phyloP scores from a whole-genome alignment of 495 filamentous ascomycete species.

The Elaphomyces granulatus region DNA sequence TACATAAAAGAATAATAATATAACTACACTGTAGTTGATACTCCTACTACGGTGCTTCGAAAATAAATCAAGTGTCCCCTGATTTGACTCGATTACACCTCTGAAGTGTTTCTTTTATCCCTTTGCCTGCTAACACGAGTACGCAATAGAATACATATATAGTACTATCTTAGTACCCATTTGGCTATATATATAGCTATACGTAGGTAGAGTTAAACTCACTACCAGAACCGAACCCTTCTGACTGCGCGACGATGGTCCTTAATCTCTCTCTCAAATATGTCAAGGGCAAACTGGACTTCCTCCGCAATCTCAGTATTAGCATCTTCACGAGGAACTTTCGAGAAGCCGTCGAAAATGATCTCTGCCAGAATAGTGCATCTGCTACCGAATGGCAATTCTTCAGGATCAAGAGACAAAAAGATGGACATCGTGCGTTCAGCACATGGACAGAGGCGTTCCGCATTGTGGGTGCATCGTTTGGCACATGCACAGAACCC shows the following conservation, averaged over 20 bases:
- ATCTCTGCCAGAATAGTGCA: slow-evolving; percentile 15
- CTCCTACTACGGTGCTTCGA: too few relatives aligned
- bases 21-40: too few relatives aligned
- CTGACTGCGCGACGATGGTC: slow-evolving; percentile 12
- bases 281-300: slow-evolving; percentile 10
- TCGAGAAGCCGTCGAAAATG: slow-evolving; percentile 18
- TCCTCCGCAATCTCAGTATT: slow-evolving; percentile 11
- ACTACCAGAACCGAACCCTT: too few relatives aligned
- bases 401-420: background rate
- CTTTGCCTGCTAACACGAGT: too few relatives aligned
- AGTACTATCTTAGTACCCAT: too few relatives aligned
- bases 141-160: too few relatives aligned
- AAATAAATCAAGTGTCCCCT: too few relatives aligned
- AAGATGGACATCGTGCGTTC: slow-evolving; percentile 15
- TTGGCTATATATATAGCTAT: too few relatives aligned
- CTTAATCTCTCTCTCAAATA: slow-evolving; percentile 17
- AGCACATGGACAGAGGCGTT: slow-evolving; percentile 23
- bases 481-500: slow-evolving; percentile 19
- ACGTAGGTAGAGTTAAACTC: too few relatives aligned
- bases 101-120: too few relatives aligned
- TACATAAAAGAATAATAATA: too few relatives aligned
- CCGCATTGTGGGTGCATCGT: slow-evolving; percentile 18
- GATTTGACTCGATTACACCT: too few relatives aligned
- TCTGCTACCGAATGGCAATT: slow-evolving; percentile 10
- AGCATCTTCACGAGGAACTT: slow-evolving; percentile 7